Evolutionary conservation across 768 basidiomycete genomes (phyloP), one percentile per base, ranked within the genome.

Genomic region (Leccinum uliginosum): DNA sequence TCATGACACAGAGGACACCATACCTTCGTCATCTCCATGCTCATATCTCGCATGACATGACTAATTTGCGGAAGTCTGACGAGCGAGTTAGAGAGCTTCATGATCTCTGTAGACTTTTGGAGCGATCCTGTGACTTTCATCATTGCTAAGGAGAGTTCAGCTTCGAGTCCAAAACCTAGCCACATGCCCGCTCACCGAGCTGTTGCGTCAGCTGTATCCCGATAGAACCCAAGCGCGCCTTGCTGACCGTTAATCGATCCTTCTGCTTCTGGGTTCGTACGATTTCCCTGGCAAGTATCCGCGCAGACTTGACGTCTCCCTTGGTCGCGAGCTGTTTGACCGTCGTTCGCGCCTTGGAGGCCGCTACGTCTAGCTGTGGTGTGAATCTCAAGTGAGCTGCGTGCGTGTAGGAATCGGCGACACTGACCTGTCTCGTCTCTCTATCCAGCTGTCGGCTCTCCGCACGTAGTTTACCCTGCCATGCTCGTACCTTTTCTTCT

Each of bases 21-120:
- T 62, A 89, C 96, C 83, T 98, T 98, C 59, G 91, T 98, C 97
- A 98, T 98, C 74, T 99, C 97, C 88, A 95, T 93, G 64, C 89
- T 93, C 93, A 99, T 95, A 67, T 97, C 90, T 34, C 93, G 83
- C 97, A 99, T 99, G 1, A 84, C 83, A 60, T 85, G 87, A 73
- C 87, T 89, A 49, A 98, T 84, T 71, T 98, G 93, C 17, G 97
- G 97, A 15, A 99, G 79, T 65, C 86, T 94, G 62, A 98, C 78
- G 48, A 98, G 80, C 26, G 87, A 76, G 74, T 96, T 98, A n/a
- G 94, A 95, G 43, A 95, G 79, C 74, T 90, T 98, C 95, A 99
- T 98, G 59, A 98, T 98, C 71, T 98, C 95, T 1, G 96, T 94
- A 7, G 94, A 97, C 73, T 94, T 97, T 74, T 98, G 96, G 59